Base-by-base conservation (phyloP, 1,284 basidiomycete genomes). In the Malassezia equina region DNA sequence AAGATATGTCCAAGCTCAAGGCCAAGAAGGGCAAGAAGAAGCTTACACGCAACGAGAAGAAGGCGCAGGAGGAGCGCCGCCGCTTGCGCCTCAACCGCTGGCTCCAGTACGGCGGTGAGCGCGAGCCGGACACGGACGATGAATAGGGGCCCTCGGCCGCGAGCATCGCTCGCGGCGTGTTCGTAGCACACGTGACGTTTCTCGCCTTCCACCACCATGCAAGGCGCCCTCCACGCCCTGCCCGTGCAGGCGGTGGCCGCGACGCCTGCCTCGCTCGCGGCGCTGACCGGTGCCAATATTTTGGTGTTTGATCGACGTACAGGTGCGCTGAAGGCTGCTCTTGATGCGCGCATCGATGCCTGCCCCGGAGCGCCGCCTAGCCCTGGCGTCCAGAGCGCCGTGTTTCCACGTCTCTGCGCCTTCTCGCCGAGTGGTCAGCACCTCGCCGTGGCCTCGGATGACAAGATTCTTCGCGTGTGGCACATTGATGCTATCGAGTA, bases 1-100 rank as follows among this genome's bases (percentile, higher is more conserved):
- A 67, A 45, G 68, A 73, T 56, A 72, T 71, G 67, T 62, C 60
- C 40, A 72, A 71, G 57, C 63, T 73, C 58, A 74, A 74, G 62
- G 68, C 65, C 33, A 70, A 65, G 55, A 73, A 72, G 64, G 65
- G 65, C 49, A 73, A 73, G 66, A 74, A 73, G 67, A 73, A 73
- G 67, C 52, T 71, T 43, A 72, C 68, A 2, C 58, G 71, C 29
- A 72, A 72, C 56, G 71, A 73, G 52, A 69, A 67, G 58, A 73
- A 73, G 62, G 67, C 66, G 27, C 71, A 74, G 53, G 71, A 70
- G 47, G 71, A 73, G 51, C 59, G 71, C 34, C 54, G 71, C 41
- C 62, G 69, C 41, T 44, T 71, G 55, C 58, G 71, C 39, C 48
- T 73, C 39, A 65, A 56, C 59, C 59, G 62, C 45, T 74, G 68